Conservation (phyloP, 768 basidiomycete genomes). For the Epithele typhae region DNA sequence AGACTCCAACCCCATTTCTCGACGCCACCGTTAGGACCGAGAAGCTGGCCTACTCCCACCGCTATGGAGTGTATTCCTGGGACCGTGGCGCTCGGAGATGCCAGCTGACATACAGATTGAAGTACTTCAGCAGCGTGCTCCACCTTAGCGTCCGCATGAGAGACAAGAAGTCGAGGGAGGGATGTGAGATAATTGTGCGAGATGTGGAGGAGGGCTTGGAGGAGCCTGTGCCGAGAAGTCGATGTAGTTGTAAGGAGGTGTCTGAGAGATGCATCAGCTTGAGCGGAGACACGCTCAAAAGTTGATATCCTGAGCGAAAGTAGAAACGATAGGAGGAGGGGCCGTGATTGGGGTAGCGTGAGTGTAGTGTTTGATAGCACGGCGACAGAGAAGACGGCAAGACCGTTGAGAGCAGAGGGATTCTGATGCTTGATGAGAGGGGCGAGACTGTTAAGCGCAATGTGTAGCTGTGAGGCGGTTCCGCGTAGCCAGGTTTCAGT, state of each 20-base stretch:
- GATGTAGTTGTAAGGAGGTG: constrained; percentile 41
- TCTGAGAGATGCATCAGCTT: constrained; percentile 44
- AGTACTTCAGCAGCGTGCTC: constrained; percentile 65
- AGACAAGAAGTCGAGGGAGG: constrained; percentile 67
- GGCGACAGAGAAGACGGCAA: constrained; percentile 50
- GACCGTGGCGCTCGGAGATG: constrained; percentile 12
- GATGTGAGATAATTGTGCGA: constrained; percentile 61
- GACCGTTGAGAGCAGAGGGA: constrained; percentile 53
- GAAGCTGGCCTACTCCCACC: constrained; percentile 51
- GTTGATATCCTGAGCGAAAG: constrained; percentile 66
- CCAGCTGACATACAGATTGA: constrained; percentile 62
- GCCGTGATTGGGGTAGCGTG: constrained; percentile 64
- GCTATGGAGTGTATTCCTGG: constrained; percentile 36
- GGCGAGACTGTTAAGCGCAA: constrained; percentile 74
- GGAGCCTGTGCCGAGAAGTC: constrained; percentile 38
- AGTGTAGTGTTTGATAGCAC: constrained; percentile 53
- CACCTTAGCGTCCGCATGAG: constrained; percentile 71
- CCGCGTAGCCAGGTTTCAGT: constrained; percentile 77
- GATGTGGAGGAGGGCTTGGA: constrained; percentile 57
- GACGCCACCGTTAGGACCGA: constrained; percentile 80
- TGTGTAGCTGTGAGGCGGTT: constrained; percentile 77
- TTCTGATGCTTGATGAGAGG: constrained; percentile 71
- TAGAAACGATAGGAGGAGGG: constrained; percentile 66
- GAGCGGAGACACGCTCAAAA: constrained; percentile 46
- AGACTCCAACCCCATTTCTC: constrained; percentile 93